Evolutionary conservation across 805 yeast genomes (phyloP).

Genomic region (Yarrowia alimentaria): DNA sequence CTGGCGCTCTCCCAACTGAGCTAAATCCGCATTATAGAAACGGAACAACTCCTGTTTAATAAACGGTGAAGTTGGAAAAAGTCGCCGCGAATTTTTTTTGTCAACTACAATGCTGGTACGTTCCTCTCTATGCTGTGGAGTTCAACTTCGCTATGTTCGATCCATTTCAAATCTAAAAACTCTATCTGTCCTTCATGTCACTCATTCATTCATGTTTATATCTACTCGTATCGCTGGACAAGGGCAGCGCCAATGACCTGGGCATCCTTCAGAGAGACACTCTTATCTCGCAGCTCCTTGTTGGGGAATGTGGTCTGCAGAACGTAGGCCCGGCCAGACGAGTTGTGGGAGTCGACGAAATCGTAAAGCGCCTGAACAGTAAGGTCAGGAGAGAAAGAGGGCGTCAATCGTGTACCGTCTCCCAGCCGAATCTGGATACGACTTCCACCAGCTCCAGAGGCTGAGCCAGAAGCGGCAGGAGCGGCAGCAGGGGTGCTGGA

Average conservation of each 20-base stretch:
- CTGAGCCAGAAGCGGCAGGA: slow-evolving; percentile 22
- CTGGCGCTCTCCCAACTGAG: slow-evolving; percentile 45
- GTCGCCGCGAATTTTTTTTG: too few relatives aligned
- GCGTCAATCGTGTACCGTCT: slow-evolving; percentile 68
- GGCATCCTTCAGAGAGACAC: slow-evolving; percentile 64
- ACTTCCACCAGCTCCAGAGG: slow-evolving; percentile 39
- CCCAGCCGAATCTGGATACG: slow-evolving; percentile 80
- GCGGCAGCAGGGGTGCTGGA: slow-evolving; percentile 35
- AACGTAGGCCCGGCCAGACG: slow-evolving; percentile 53
- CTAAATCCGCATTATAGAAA: slow-evolving; percentile 33
- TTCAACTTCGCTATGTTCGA: too few relatives aligned
- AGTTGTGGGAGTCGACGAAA: slow-evolving; percentile 55
- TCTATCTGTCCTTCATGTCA: slow-evolving; percentile 5
- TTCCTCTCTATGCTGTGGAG: too few relatives aligned
- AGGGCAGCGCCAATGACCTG: slow-evolving; percentile 81
- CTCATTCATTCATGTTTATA: slow-evolving; percentile 21
- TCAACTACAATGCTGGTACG: too few relatives aligned
- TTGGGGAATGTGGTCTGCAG: slow-evolving; percentile 83
- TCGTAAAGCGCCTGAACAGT: slow-evolving; percentile 66
- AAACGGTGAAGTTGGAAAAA: neutral
- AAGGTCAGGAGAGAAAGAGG: slow-evolving; percentile 62
- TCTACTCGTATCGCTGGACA: slow-evolving; percentile 74
- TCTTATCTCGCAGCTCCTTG: slow-evolving; percentile 59
- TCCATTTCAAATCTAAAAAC: too few relatives aligned
- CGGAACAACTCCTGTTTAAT: neutral